Percentiles rank a stretch among this genome's conserved stretches.
Conservation (phyloP, 2,329 filamentous ascomycete genomes). For the Paraphoma chrysanthemicola region DNA sequence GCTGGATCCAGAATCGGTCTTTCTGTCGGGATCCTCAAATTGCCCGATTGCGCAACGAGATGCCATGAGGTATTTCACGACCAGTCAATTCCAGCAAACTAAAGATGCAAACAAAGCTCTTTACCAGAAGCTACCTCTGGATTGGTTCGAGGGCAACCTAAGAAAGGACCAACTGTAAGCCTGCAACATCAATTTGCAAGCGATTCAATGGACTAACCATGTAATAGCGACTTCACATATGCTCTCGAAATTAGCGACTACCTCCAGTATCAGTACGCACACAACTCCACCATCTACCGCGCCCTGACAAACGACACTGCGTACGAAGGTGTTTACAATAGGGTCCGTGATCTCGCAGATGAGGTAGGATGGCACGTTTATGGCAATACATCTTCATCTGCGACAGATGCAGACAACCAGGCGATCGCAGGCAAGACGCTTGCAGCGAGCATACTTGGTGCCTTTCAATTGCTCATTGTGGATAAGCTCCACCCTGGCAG, state of each 20-base stretch:
- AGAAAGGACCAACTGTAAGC: conserved; percentile 36
- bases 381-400: conserved; percentile 51
- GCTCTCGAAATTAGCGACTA: conserved; percentile 64
- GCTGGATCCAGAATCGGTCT: conserved; percentile 59
- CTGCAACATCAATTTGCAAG: not conserved
- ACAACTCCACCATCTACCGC: conserved; percentile 55
- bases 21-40: conserved; percentile 56
- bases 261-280: conserved; percentile 60
- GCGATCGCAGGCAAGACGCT: conserved; percentile 42
- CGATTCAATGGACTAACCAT: not conserved
- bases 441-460: conserved; percentile 30
- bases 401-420: conserved; percentile 22
- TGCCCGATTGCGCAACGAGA: conserved; percentile 51
- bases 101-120: conserved; percentile 48
- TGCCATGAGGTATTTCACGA: conserved; percentile 51
- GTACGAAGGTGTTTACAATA: conserved; percentile 28
- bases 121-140: conserved; percentile 55
- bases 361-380: conserved; percentile 53
- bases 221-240: conserved; percentile 56
- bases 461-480: conserved; percentile 29
- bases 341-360: conserved; percentile 55
- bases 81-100: conserved; percentile 50
- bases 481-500: conserved; percentile 12
- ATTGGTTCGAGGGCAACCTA: conserved; percentile 54
- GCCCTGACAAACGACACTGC: conserved; percentile 39